Evolutionary conservation across 2,329 filamentous ascomycete species (phyloP), one percentile per base, ranked within the genome.

Genomic region (Aurifilum marmelostoma): DNA sequence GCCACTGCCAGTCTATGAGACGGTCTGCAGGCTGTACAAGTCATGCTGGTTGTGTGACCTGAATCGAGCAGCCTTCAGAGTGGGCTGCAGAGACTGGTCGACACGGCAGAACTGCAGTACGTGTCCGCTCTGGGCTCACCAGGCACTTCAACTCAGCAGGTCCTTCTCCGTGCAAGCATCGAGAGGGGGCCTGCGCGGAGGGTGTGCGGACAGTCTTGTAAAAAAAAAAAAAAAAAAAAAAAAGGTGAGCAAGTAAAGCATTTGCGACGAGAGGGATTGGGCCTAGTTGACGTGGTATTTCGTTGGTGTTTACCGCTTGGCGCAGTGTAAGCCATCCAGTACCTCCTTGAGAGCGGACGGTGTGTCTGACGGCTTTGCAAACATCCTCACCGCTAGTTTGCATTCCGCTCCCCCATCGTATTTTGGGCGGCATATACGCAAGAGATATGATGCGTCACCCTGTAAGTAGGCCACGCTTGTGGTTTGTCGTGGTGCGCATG

Each of bases 371-470:
- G 60, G 43, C 32, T n/a, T 52, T 27, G 24, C 47, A 50, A 41
- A 34, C n/a, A 18, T 39, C 58, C 24, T 69, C 65, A 70, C 70
- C 70, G 70, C 70, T 67, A 66, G 47, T 70, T 63, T 63, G 70
- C 37, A 39, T 62, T 70, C 70, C 65, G 67, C 63, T 59, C 18
- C 63, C n/a, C 34, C 58, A 63, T 43, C 32, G 64, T 60, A 62
- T 60, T 69, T 65, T 69, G 69, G 65, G 56, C 61, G 61, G 39
- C 34, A 65, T 61, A 65, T 71, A 58, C 14, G 39, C 12, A 29
- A 24, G 54, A 67, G 61, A 34, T 27, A 43, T 24, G 63, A 59
- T 56, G 58, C 41, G 60, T 50, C n/a, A 63, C 56, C 52, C 54
- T 9, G 14, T 27, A 41, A 2, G 14, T 27, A 41, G 18, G 2